Conservation (phyloP, 805 yeast species). For the Candida patagonica region DNA sequence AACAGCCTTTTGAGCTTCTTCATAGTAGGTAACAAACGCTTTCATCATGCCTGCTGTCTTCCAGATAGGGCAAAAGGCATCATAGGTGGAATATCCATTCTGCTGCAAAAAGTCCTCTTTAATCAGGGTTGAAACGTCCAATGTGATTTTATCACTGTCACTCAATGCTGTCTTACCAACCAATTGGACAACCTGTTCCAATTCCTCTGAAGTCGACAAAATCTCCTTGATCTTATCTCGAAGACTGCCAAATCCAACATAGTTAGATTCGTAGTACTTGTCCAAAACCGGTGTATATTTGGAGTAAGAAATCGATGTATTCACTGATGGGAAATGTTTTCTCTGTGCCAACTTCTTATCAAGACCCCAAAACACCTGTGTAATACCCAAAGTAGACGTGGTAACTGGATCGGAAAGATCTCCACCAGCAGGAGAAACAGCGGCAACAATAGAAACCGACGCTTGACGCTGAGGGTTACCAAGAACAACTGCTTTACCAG, state of each 20-base stretch:
- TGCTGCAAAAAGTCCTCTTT: conserved; percentile 99
- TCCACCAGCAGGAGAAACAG: conserved; percentile 99
- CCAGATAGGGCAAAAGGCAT: conserved; percentile 99
- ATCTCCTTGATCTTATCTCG: conserved; percentile 93
- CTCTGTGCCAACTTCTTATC: conserved; percentile 99
- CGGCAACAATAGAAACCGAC: conserved; percentile 98
- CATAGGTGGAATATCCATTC: conserved; percentile 97
- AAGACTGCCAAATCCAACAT: conserved; percentile 83
- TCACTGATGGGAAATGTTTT: conserved; percentile 98
- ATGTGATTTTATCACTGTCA: conserved; percentile 91
- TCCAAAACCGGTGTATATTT: conserved; percentile 84
- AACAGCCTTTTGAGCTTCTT: conserved; percentile 96
- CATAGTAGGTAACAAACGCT: conserved; percentile 81
- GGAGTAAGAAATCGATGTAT: conserved; percentile 92
- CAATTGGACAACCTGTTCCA: conserved; percentile 97
- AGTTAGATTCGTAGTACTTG: conserved; percentile 75
- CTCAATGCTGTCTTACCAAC: conserved; percentile 98
- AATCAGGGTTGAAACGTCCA: conserved; percentile 84
- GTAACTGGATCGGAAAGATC: conserved; percentile 99
- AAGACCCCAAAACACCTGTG: conserved; percentile 99
- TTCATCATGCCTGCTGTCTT: conserved; percentile 98
- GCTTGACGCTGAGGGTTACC: conserved; percentile 97
- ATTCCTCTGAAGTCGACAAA: conserved; percentile 92
- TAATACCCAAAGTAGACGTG: conserved; percentile 95
- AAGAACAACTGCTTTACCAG: conserved; percentile 90